phyloP scores from a whole-genome alignment of 2,329 filamentous ascomycete genomes.

The Endocalyx cinctus region DNA sequence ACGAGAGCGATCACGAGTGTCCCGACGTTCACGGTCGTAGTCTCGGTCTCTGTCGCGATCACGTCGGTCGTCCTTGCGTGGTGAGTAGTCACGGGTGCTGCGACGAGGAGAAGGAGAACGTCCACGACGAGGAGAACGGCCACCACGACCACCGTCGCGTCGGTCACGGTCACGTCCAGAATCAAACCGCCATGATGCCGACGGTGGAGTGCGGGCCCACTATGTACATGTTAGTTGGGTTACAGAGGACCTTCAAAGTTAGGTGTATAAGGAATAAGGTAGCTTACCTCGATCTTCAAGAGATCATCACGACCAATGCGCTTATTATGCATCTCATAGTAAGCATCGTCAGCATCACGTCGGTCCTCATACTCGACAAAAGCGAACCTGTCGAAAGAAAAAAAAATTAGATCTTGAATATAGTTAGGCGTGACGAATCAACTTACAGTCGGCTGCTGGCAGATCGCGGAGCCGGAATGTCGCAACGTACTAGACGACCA shows the following conservation, averaged over 20 bases:
- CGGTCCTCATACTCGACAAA: conserved; percentile 99
- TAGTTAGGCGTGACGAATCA: conserved; percentile 3
- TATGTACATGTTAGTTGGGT: conserved; percentile 36
- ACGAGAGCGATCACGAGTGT: conserved; percentile 62
- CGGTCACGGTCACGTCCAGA: conserved; percentile 76
- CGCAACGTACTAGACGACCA: conserved; percentile 94
- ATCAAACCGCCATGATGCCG: conserved; percentile 97
- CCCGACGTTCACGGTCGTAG: conserved; percentile 62
- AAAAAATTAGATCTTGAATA: conserved; percentile 8
- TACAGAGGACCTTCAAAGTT: no score
- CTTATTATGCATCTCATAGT: conserved; percentile 99
- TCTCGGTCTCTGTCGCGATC: conserved; percentile 78
- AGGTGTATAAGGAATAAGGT: no score
- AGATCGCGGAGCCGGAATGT: conserved; percentile 93
- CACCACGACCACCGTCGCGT: conserved; percentile 44
- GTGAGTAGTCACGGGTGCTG: conserved; percentile 74
- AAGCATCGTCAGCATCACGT: conserved; percentile 96
- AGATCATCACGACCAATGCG: conserved; percentile 92
- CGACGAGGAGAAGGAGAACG: conserved; percentile 77
- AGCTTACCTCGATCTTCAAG: conserved; percentile 89
- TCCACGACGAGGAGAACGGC: conserved; percentile 60
- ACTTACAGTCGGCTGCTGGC: conserved; percentile 93
- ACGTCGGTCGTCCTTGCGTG: conserved; percentile 81
- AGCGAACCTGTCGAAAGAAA: conserved; percentile 62
- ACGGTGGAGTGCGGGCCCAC: conserved; percentile 98